phyloP scores from a whole-genome alignment of 2,329 filamentous ascomycete species.

The Ceratocystis colombiana region DNA sequence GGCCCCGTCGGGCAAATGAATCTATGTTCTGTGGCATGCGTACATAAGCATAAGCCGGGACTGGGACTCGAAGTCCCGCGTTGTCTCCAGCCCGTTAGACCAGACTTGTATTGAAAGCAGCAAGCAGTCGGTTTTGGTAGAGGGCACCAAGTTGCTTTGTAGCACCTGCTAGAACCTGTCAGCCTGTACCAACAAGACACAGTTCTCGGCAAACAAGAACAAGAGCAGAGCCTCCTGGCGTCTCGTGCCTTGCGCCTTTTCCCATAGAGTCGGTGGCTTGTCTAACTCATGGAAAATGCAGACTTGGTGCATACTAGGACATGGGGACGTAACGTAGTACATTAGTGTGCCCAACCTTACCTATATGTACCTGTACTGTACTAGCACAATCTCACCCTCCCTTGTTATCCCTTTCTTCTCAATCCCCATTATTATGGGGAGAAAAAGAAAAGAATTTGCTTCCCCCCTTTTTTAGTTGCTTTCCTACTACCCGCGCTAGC shows the following conservation, averaged over 20 bases:
- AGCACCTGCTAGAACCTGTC: not conserved
- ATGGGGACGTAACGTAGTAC: not conserved
- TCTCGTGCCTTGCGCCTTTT: not conserved
- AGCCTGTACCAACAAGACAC: not conserved
- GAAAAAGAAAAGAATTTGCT: not conserved
- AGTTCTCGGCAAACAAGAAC: not conserved
- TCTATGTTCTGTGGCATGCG: too few species aligned
- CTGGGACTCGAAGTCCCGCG: too few species aligned
- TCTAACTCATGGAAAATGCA: not conserved
- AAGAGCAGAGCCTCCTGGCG: slow-evolving; percentile 4
- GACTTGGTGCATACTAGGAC: not conserved
- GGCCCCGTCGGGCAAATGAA: too few species aligned
- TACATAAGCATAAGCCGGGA: too few species aligned
- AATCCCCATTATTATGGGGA: not conserved
- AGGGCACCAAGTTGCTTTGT: not conserved
- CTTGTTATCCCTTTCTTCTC: not conserved
- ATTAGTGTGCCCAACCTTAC: not conserved
- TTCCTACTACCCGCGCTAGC: not conserved
- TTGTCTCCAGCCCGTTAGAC: too few species aligned
- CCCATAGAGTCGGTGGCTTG: not conserved
- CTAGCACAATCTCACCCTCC: not conserved
- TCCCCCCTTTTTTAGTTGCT: not conserved
- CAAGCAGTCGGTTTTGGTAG: not conserved
- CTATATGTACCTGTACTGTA: not conserved
- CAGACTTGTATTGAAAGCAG: not conserved